Evolutionary conservation across 2,329 filamentous ascomycete species (phyloP), one percentile per base, ranked within the genome.

Genomic region (Exophiala aquamarina): DNA sequence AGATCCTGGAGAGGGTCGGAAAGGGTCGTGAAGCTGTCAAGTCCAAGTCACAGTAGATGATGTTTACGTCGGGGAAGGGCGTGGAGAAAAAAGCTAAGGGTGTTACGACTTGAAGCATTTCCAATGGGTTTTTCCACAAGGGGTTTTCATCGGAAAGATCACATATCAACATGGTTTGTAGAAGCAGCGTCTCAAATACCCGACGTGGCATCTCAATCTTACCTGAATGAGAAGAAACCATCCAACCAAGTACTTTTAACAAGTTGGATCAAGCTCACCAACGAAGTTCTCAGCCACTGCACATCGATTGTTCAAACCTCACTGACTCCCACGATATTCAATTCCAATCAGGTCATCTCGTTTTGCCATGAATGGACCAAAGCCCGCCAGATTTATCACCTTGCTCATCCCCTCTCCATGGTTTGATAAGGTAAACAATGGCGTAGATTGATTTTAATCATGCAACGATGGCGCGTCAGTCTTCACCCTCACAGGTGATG

Each of bases 361-460:
- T 5, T n/a, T 8, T 18, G 32, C 14, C n/a, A 34, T 6, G 14
- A 34, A 18, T 5, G 8, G 6, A 18, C 32, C 32, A 6, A 6
- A 7, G 7, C 28, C 73, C 87, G 88, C 88, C 83, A 86, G 79
- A 73, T 81, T 89, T 73, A 95, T 95, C 89, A 86, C 87, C 88
- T 84, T 83, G 82, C 84, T 78, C 81, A 84, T 82, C 86, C 49
- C 52, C 62, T 63, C 56, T 54, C 61, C 56, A 61, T 70, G 75
- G 64, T 85, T 89, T 87, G 84, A 82, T 82, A 82, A 89, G 89
- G 85, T 95, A 95, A 83, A 95, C 87, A 83, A 82, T 91, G 81
- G 89, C 89, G 87, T 78, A 95, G 77, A 95, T 70, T 62, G 78
- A 93, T 71, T 63, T 66, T 61, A 23, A 42, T 46, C 49, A 44